phyloP scores from a whole-genome alignment of 2,329 filamentous ascomycete genomes.

The Neonectria hederae region DNA sequence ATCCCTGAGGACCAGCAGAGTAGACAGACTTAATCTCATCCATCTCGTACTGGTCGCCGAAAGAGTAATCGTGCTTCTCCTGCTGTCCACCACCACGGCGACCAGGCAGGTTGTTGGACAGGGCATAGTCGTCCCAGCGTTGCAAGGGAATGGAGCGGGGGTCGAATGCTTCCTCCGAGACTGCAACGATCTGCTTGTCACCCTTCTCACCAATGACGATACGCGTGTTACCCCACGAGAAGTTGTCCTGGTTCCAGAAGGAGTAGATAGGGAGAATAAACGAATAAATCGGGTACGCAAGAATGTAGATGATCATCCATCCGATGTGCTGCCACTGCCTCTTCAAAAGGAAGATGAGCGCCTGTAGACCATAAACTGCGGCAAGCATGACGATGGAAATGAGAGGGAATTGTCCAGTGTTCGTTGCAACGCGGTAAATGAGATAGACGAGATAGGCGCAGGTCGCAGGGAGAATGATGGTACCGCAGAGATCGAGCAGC shows the following conservation, averaged over 20 bases:
- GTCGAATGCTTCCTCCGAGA: conserved; percentile 87
- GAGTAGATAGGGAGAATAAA: conserved; percentile 93
- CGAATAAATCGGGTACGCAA: conserved; percentile 95
- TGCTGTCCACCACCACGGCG: conserved; percentile 74
- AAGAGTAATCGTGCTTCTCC: conserved; percentile 72
- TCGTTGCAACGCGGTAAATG: conserved; percentile 78
- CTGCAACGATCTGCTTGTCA: conserved; percentile 86
- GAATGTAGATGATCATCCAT: conserved; percentile 98
- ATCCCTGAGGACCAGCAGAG: conserved; percentile 88
- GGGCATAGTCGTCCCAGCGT: conserved; percentile 96
- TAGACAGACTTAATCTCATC: conserved; percentile 98
- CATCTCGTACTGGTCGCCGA: conserved; percentile 89
- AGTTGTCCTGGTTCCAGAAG: conserved; percentile 99
- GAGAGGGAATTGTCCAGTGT: conserved; percentile 79
- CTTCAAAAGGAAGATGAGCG: conserved; percentile 95
- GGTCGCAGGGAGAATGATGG: conserved; percentile 89
- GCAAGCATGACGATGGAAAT: conserved; percentile 91
- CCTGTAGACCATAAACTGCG: conserved; percentile 93
- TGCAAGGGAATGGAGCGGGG: conserved; percentile 93
- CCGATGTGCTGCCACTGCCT: conserved; percentile 98
- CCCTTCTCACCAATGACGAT: conserved; percentile 96
- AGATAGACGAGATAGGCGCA: conserved; percentile 88
- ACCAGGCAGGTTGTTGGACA: conserved; percentile 86
- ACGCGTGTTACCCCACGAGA: conserved; percentile 98
- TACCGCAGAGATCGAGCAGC: conserved; percentile 92